Evolutionary conservation across 2,329 filamentous ascomycete genomes (phyloP).

Genomic region (Phoma sp.): DNA sequence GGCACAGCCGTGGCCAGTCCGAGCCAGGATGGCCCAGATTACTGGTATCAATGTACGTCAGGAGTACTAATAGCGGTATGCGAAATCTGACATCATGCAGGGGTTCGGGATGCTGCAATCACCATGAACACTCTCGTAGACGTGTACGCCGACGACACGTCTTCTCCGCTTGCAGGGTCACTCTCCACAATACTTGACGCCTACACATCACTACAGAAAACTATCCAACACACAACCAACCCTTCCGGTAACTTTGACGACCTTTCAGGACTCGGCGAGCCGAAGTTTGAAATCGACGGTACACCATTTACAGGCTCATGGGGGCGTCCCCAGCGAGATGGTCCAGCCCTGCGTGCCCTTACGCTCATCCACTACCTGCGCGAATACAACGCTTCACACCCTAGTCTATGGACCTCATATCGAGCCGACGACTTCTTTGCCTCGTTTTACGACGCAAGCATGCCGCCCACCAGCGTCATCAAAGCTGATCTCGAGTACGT

Average conservation of each 20-base stretch:
- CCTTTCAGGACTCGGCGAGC: conserved; percentile 51
- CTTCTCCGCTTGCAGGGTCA: conserved; percentile 32
- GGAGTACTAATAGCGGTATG: not conserved
- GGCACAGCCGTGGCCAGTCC: conserved; percentile 55
- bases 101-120: conserved; percentile 54
- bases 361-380: conserved; percentile 52
- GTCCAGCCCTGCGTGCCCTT: conserved; percentile 52
- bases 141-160: conserved; percentile 45
- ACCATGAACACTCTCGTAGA: conserved; percentile 51
- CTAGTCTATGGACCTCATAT: conserved; percentile 41
- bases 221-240: conserved; percentile 49
- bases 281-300: conserved; percentile 51
- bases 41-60: conserved; percentile 53
- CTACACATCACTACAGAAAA: conserved; percentile 43
- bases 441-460: conserved; percentile 45
- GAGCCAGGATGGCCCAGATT: conserved; percentile 49
- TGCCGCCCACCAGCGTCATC: conserved; percentile 49
- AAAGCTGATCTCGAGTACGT: conserved; percentile 56
- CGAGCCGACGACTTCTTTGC: conserved; percentile 38
- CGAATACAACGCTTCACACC: conserved; percentile 50
- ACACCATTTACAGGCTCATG: conserved; percentile 47
- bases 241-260: conserved; percentile 46
- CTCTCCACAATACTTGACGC: conserved; percentile 42
- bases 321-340: conserved; percentile 54
- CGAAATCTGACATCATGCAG: conserved; percentile 26